Evolutionary conservation across 768 basidiomycete genomes (phyloP), one percentile per base, ranked within the genome.

Genomic region (Tremella mesenterica): DNA sequence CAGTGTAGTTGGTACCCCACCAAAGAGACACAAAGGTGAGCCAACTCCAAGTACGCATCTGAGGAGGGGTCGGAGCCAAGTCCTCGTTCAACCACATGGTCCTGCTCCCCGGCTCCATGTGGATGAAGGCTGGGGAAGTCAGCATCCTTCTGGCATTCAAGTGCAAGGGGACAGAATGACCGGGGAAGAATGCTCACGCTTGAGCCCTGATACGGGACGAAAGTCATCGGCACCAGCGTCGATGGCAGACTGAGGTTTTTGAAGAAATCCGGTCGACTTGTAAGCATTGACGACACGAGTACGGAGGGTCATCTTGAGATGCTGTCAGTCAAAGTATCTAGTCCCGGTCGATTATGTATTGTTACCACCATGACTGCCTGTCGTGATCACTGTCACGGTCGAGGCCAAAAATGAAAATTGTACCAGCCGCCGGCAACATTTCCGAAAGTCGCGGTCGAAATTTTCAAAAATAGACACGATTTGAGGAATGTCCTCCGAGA

Each of bases 121-220:
- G 18, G 27, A 49, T 20, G 8, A 49, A 25, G 29, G 48, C 27
- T 30, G 27, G 29, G 18, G 8, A 34, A 18, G 33, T 29, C 48
- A 43, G 41, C 41, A 43, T n/a, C 18, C 8, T 20, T 8, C 18
- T 43, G 18, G 8, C 8, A n/a, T n/a, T n/a, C n/a, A n/a, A n/a
- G n/a, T n/a, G n/a, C n/a, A n/a, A n/a, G n/a, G n/a, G n/a, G n/a
- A n/a, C n/a, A n/a, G n/a, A n/a, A n/a, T n/a, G n/a, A n/a, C n/a
- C n/a, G n/a, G n/a, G n/a, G n/a, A n/a, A n/a, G n/a, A n/a, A n/a
- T 20, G 44, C 50, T 44, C 23, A 52, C 50, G 50, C 48, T 50
- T 50, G 39, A 28, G 44, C 4, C 50, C 50, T 18, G 38, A 43
- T 2, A 31, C 30, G 18, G 52, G 52, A 12, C 52, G 25, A 30